Evolutionary conservation across 2,329 filamentous ascomycete species (phyloP), one percentile per base, ranked within the genome.

Genomic region (Chalaropsis ovoidea): DNA sequence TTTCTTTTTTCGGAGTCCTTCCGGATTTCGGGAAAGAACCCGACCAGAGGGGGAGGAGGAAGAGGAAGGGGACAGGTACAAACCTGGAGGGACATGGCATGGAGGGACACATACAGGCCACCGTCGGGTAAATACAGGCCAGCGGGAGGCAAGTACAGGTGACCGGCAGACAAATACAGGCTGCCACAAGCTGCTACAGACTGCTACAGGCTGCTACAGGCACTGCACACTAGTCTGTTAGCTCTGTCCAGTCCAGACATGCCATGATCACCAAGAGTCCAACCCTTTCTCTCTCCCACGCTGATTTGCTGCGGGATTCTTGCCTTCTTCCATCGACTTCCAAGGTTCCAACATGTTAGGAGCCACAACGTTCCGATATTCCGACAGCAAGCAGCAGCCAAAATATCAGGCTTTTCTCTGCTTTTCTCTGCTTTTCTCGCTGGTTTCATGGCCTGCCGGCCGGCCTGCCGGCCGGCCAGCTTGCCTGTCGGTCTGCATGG

Each of bases 11-110:
- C 24, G 52, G 52, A 17, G 52, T 56, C 52, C 8, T 31, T 56
- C 52, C 52, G 52, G 52, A 31, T 27, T 56, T 56, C 52, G 52
- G 52, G 24, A 56, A 56, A 56, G 52, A 56, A 56, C 52, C 24
- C 52, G 52, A 56, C 27, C 15, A 22, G 45, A 22, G 22, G 11
- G n/a, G 11, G n/a, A 49, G 19, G 19, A 49, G 7, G 45, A 22
- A 7, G n/a, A 17, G n/a, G 45, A 31, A 31, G 31, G 31, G 6
- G 31, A 31, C 3, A 31, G 6, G 31, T 2, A 31, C 3, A 6
- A 31, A 31, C n/a, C n/a, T n/a, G n/a, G 31, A 31, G 31, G 31
- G 6, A 31, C 31, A 31, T 31, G 15, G 17, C 17, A 13, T 47
- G n/a, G 15, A 47, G 15, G 43, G 3, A 19, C 43, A 47, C 43